A percentile compares a stretch with the other conserved stretches of the same genome.
Conservation (phyloP, 1,284 basidiomycete species). For the Malassezia brasiliensis region DNA sequence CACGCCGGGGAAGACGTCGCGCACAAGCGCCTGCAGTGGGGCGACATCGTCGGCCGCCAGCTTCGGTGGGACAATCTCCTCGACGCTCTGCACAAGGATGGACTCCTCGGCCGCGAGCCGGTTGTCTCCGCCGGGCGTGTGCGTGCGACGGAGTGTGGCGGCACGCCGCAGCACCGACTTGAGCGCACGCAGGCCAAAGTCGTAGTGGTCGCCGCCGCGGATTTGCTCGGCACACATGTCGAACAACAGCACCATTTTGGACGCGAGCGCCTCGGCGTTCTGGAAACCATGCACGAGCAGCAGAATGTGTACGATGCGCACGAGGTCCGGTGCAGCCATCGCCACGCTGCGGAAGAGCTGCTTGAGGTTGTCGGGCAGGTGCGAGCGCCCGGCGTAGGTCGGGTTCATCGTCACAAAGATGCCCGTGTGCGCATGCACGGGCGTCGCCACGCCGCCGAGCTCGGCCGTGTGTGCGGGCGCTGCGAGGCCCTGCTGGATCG, state of each 20-base stretch:
- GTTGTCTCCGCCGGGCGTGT: neutral
- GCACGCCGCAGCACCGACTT: slow-evolving; percentile 94
- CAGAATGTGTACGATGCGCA: slow-evolving; percentile 98
- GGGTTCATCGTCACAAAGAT: slow-evolving; percentile 94
- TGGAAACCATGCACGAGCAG: slow-evolving; percentile 98
- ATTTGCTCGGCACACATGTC: slow-evolving; percentile 94
- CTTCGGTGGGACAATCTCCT: slow-evolving; percentile 96
- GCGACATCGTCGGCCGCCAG: slow-evolving; percentile 95
- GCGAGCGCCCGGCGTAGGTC: slow-evolving; percentile 93
- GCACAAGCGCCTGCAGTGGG: slow-evolving; percentile 79
- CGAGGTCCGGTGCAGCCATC: slow-evolving; percentile 95
- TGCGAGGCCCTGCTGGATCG: slow-evolving; percentile 88
- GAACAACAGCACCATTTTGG: slow-evolving; percentile 98
- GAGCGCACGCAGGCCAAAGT: slow-evolving; percentile 93
- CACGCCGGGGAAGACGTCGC: slow-evolving; percentile 94
- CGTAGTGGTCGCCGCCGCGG: slow-evolving; percentile 94
- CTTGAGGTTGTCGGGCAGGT: slow-evolving; percentile 88
- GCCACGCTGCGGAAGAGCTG: slow-evolving; percentile 93
- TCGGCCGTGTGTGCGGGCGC: slow-evolving; percentile 53
- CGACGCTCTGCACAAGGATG: slow-evolving; percentile 97
- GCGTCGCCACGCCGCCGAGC: slow-evolving; percentile 85
- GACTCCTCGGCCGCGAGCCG: slow-evolving; percentile 62
- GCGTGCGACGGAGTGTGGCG: slow-evolving; percentile 88
- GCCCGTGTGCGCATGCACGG: slow-evolving; percentile 84
- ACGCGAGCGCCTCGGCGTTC: slow-evolving; percentile 85